Evolutionary conservation across 495 filamentous ascomycete genomes (phyloP).

Genomic region (Neurospora pannonica): DNA sequence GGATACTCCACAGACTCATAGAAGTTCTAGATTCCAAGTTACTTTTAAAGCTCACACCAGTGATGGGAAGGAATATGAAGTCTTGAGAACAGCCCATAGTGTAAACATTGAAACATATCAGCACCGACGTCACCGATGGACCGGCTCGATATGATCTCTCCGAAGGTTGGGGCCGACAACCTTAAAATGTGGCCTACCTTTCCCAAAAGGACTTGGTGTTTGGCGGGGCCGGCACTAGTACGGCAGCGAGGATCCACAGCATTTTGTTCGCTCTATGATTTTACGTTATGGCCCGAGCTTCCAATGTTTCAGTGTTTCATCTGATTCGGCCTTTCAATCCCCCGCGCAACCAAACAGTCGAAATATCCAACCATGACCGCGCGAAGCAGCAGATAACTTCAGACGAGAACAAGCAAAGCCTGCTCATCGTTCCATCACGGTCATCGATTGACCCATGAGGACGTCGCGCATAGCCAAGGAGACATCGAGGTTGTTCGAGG

Average conservation of each 20-base stretch:
- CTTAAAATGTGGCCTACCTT: not conserved
- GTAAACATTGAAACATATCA: not conserved
- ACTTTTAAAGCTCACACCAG: not conserved
- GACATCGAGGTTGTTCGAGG: constrained; percentile 36
- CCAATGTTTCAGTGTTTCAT: not conserved
- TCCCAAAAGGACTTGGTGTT: not conserved
- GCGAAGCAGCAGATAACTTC: not conserved
- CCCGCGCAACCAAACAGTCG: not conserved
- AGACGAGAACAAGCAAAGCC: not conserved
- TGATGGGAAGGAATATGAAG: not conserved
- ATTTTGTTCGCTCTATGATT: not conserved
- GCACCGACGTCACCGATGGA: not conserved
- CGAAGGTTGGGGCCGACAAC: not conserved
- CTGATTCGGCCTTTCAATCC: not conserved
- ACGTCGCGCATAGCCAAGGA: constrained; percentile 51
- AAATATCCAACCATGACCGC: not conserved
- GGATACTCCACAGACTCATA: not conserved
- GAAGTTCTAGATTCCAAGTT: no score
- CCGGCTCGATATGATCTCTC: not conserved
- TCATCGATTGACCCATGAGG: constrained; percentile 38
- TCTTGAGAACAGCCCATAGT: not conserved
- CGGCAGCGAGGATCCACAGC: not conserved
- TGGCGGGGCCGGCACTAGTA: not conserved
- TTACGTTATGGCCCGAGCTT: not conserved
- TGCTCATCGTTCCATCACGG: not conserved